phyloP scores from a whole-genome alignment of 441 rosid species.

The Arabidopsis lyrata region DNA sequence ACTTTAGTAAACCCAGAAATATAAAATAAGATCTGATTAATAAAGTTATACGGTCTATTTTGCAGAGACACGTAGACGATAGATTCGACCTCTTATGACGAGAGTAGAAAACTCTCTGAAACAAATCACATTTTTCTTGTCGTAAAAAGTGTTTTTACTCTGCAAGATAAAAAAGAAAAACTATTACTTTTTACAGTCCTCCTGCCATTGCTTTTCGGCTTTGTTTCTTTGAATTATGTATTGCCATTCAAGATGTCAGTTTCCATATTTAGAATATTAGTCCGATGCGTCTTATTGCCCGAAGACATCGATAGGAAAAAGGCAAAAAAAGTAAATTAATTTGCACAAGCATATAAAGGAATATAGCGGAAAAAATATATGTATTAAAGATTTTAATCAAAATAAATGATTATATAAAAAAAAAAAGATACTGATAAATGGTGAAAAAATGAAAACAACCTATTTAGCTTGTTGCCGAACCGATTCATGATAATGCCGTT shows the following conservation, averaged over 20 bases:
- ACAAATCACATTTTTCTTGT: slow-evolving; percentile 21
- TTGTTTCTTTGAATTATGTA: slow-evolving; percentile 45
- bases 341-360: not conserved
- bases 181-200: slow-evolving; percentile 40
- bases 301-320: slow-evolving; percentile 11
- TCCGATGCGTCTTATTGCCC: slow-evolving; percentile 42
- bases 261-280: slow-evolving; percentile 46
- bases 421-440: not conserved
- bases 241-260: slow-evolving; percentile 49
- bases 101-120: slow-evolving; percentile 40
- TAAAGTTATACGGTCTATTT: slow-evolving; percentile 42
- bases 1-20: slow-evolving; percentile 36
- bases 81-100: slow-evolving; percentile 47
- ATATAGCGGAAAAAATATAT: not conserved
- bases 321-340: not conserved
- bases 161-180: slow-evolving; percentile 23
- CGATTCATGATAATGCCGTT: slow-evolving; percentile 6
- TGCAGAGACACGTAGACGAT: slow-evolving; percentile 46
- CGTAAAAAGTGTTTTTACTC: slow-evolving; percentile 41
- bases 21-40: not conserved
- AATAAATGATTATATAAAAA: not conserved
- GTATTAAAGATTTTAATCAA: too few species aligned
- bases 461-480: not conserved
- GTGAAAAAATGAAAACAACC: not conserved
- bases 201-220: slow-evolving; percentile 40